Conservation (phyloP, 1,284 basidiomycete species). For the Omphalotus olearius region DNA sequence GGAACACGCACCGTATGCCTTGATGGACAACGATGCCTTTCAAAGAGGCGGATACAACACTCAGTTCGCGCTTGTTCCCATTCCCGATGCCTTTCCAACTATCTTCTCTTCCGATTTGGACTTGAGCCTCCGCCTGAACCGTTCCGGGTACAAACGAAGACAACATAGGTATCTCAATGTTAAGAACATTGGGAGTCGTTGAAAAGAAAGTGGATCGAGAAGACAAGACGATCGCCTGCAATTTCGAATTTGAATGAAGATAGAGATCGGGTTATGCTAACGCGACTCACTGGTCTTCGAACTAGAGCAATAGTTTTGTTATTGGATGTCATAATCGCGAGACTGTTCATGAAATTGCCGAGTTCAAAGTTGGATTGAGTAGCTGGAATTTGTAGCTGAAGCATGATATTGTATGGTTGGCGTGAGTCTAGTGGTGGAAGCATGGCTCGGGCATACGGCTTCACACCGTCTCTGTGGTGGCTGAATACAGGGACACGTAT, state of each 20-base stretch:
- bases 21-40: slow-evolving; percentile 56
- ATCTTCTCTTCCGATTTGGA: slow-evolving; percentile 67
- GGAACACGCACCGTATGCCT: slow-evolving; percentile 55
- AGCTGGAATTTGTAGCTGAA: slow-evolving; percentile 63
- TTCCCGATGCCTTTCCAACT: slow-evolving; percentile 61
- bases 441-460: slow-evolving; percentile 54
- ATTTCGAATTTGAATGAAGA: neutral
- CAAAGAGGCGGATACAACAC: slow-evolving; percentile 54
- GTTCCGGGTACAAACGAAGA: slow-evolving; percentile 44
- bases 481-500: neutral
- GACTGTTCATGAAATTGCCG: slow-evolving; percentile 75
- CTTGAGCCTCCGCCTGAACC: slow-evolving; percentile 44
- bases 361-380: slow-evolving; percentile 64
- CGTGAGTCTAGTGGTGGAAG: slow-evolving; percentile 48
- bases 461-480: slow-evolving; percentile 47
- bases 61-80: slow-evolving; percentile 68
- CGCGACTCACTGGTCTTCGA: slow-evolving; percentile 59
- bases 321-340: slow-evolving; percentile 50
- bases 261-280: slow-evolving; percentile 12
- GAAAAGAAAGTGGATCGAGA: slow-evolving; percentile 38
- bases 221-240: slow-evolving; percentile 56
- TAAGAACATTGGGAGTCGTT: slow-evolving; percentile 34
- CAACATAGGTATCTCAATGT: slow-evolving; percentile 52
- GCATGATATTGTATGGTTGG: slow-evolving; percentile 68
- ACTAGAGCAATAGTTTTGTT: slow-evolving; percentile 58